Conservation (phyloP, 768 basidiomycete genomes). For the Udeniomyces megalosporus region DNA sequence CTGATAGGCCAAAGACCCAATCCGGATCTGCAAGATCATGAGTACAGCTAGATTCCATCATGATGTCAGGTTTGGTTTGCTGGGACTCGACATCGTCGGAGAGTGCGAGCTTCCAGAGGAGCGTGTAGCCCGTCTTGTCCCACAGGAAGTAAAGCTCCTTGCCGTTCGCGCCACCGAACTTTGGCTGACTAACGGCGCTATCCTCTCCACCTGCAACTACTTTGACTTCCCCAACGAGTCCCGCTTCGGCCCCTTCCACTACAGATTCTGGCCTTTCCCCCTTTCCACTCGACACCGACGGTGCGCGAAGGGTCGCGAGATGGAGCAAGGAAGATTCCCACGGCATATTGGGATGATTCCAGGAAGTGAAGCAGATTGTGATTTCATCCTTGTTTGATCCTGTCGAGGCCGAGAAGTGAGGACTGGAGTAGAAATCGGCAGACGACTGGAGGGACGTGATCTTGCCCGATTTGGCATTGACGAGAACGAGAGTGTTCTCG, state of each 20-base stretch:
- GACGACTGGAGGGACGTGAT: slow-evolving; percentile 40
- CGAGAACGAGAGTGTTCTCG: slow-evolving; percentile 42
- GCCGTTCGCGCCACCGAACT: slow-evolving; percentile 38
- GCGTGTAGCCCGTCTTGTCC: slow-evolving; percentile 50
- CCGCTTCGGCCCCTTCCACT: not conserved
- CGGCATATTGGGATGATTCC: slow-evolving; percentile 52
- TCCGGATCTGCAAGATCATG: slow-evolving; percentile 42
- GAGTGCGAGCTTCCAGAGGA: slow-evolving; percentile 37
- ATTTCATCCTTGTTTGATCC: slow-evolving; percentile 40
- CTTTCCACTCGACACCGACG: too few species aligned
- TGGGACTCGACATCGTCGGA: not conserved
- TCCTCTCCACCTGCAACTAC: slow-evolving; percentile 40
- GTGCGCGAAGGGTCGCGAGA: too few species aligned
- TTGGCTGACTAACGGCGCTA: slow-evolving; percentile 43
- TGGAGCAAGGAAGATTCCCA: slow-evolving; percentile 50
- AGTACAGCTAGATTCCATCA: not conserved
- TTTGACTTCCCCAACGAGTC: slow-evolving; percentile 29
- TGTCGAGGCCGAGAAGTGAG: slow-evolving; percentile 33
- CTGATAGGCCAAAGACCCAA: slow-evolving; percentile 41
- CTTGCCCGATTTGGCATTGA: slow-evolving; percentile 37
- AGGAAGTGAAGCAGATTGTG: slow-evolving; percentile 46
- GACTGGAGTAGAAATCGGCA: slow-evolving; percentile 55
- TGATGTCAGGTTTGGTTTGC: not conserved
- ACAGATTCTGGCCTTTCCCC: too few species aligned
- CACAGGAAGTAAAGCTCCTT: slow-evolving; percentile 46